Evolutionary conservation across 1,139 yeast genomes (phyloP), one percentile per base, ranked within the genome.

Genomic region (Yamadazyma triangularis): DNA sequence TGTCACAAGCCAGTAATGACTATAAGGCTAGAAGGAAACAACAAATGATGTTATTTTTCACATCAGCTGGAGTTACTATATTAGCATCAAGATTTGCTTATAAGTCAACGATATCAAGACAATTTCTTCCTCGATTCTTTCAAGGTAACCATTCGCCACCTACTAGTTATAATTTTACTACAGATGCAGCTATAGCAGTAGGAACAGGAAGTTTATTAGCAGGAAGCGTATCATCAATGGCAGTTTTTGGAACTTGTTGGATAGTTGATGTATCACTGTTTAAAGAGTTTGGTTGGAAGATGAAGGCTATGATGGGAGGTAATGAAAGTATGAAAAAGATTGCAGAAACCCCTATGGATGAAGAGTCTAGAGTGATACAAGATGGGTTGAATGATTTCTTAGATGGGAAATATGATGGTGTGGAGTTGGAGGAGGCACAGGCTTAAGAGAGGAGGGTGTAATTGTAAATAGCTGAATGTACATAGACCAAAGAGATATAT

Each of bases 71-170:
- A 3, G 60, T 79, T 16, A 80, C 96, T 0, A 69, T 88, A 31
- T 60, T 80, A 31, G 77, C 89, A 8, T 77, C 91, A 16, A 64
- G 94, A 43, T 56, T 83, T 26, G 89, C 94, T 11, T 77, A 80
- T 55, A 71, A 83, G 49, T 81, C 93, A 13, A 79, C 91, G 2
- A 64, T 79, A 20, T 62, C 81, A 13, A 70, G 95, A 44, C 79
- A 82, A 54, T 87, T 79, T 59, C 65, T 79, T 3, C 96, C 97
- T 6, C 73, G 74, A 15, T 67, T 79, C 45, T 89, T 86, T 55
- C 88, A 86, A 47, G 88, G 91, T 10, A 89, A 89, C 57, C 91
- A 88, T 48, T 72, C 77, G 28, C 94, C 94, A 2, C 96, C 96
- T 2, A 45, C 62, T 3, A 71, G 80, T 28, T 84, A 82, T 51